Base-by-base conservation (phyloP, 495 filamentous ascomycete genomes). In the Penicillium pulvis region DNA sequence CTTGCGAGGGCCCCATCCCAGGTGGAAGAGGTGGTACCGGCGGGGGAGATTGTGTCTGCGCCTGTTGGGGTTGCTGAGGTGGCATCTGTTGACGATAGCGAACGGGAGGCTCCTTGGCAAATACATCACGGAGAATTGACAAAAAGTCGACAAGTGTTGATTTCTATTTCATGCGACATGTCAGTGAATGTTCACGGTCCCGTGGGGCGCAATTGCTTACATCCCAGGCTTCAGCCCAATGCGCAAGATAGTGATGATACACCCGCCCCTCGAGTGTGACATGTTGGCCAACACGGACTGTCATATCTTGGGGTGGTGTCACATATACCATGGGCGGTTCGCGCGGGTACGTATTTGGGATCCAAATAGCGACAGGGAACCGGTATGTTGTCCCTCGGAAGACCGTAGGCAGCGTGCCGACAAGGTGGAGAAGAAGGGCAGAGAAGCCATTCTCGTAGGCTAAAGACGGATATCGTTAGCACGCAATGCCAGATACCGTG, bases 211-310 rank as follows among this genome's bases (percentile, higher is more conserved):
- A 23, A 20, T 6, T 20, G 87, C 90, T 84, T 60, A 96, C 91
- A 86, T 96, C 93, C 90, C 90, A 95, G 56, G 88, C 90, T 59
- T 90, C 86, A 26, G 80, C 77, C 94, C 94, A 98, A 44, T 90
- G 87, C 14, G 90, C 90, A 42, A 98, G 74, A 73, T 97, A 98
- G 53, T 94, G 95, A 75, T 98, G 94, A 69, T 97, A 98, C 64
- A 97, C 84, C 68, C 88, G 88, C 48, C 94, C 94, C 65, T 97
- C 92, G n/a, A 89, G 85, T 63, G 93, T 92, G 52, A 98, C 92
- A 77, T 98, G 91, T 64, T 98, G 94, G 2, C 95, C 94, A 6
- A 92, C 87, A 24, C 93, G 82, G 24, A 98, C 87, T 52, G 89
- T 75, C 92, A 98, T 97, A 65, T 87, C 90, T 60, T 89, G 87